phyloP scores from a whole-genome alignment of 768 basidiomycete genomes.

The Pisolithus albus region DNA sequence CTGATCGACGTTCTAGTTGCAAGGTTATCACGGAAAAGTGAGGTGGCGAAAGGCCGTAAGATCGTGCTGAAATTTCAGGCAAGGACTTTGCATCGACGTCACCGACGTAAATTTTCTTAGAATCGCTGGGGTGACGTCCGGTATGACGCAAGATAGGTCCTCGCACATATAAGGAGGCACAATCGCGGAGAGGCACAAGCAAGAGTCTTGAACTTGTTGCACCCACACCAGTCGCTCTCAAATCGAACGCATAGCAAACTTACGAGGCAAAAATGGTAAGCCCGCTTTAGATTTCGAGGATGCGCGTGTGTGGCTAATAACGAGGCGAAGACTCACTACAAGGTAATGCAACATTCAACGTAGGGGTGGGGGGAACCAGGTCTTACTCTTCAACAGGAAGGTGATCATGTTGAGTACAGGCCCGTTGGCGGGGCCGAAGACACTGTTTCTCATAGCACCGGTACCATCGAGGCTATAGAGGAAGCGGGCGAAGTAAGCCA shows the following conservation, averaged over 20 bases:
- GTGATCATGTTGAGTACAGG: slow-evolving; percentile 40
- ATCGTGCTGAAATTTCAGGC: too few relatives aligned
- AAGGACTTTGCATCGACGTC: slow-evolving; percentile 7
- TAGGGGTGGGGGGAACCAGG: too few relatives aligned
- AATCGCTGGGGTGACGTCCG: slow-evolving; percentile 10
- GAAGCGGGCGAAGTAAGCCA: slow-evolving; percentile 30
- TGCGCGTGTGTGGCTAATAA: not conserved
- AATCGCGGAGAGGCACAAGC: not conserved
- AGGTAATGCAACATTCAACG: slow-evolving; percentile 9
- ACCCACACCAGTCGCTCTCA: not conserved
- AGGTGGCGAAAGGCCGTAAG: too few relatives aligned
- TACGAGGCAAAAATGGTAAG: not conserved
- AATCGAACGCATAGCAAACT: too few relatives aligned
- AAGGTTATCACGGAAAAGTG: too few relatives aligned
- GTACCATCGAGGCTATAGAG: slow-evolving; percentile 28
- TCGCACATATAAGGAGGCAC: slow-evolving; percentile 9
- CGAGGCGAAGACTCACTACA: slow-evolving; percentile 8
- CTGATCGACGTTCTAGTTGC: too few relatives aligned
- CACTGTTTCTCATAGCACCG: slow-evolving; percentile 34
- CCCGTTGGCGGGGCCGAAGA: slow-evolving; percentile 35
- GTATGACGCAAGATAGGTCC: slow-evolving; percentile 6
- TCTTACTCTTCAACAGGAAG: slow-evolving; percentile 19
- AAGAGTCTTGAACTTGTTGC: not conserved
- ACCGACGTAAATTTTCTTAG: not conserved
- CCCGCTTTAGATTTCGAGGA: not conserved